Conservation (phyloP, 108 stramenopile species). For the Parietichytrium sp. region DNA sequence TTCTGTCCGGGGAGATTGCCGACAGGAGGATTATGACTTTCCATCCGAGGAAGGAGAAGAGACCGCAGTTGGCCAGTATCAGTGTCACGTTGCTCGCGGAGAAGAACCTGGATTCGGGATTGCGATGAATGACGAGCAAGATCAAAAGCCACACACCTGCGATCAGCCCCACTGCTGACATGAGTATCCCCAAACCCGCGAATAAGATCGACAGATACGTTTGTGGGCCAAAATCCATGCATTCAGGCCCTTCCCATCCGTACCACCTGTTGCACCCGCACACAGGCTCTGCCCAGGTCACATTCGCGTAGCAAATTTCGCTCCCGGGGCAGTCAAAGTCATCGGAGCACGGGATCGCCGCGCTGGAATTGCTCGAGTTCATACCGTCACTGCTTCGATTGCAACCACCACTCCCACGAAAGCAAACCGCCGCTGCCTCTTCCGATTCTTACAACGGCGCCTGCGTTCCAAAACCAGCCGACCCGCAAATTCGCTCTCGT, state of each 20-base stretch:
- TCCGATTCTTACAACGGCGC: too few species aligned
- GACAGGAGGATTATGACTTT: background rate
- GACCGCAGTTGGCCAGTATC: background rate
- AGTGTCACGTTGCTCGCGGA: slow-evolving; percentile 1
- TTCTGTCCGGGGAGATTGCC: background rate
- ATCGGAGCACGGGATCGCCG: background rate
- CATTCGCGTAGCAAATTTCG: slow-evolving; percentile 15
- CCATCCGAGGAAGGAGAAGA: background rate
- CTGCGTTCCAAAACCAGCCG: too few species aligned
- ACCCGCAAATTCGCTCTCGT: too few species aligned
- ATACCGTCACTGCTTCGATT: too few species aligned
- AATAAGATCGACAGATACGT: background rate
- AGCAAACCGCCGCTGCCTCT: too few species aligned
- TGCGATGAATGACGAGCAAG: background rate
- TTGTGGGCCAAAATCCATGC: background rate
- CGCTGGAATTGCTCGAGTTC: too few species aligned
- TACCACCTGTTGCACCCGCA: slow-evolving; percentile 30
- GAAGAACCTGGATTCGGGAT: background rate
- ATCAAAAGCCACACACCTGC: background rate
- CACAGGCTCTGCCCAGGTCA: too few species aligned
- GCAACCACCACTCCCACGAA: too few species aligned
- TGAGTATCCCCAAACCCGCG: background rate
- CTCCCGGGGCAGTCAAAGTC: slow-evolving; percentile 34
- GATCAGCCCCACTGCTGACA: background rate
- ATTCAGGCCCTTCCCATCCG: slow-evolving; percentile 18